Conservation (phyloP, 345 rosid species). For the Heritiera fomes region DNA sequence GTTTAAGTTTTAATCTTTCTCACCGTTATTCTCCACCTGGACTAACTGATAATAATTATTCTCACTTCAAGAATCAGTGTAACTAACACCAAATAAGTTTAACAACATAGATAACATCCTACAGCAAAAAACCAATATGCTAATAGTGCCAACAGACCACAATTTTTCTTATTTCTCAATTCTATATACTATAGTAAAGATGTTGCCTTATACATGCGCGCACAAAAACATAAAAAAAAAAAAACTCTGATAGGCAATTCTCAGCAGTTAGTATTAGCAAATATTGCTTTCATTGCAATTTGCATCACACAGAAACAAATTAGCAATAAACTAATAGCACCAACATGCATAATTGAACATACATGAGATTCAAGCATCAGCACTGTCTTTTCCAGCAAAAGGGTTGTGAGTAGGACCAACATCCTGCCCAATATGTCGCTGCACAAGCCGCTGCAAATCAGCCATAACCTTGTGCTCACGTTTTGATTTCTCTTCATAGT, state of each 20-base stretch:
- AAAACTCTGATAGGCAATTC: neutral
- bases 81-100: neutral
- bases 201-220: neutral
- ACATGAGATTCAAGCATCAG: conserved; percentile 62
- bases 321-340: neutral
- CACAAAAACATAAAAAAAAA: neutral
- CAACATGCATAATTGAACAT: conserved; percentile 8
- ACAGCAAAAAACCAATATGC: neutral
- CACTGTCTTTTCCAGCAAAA: conserved; percentile 75
- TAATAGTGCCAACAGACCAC: neutral
- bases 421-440: conserved; percentile 94
- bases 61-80: neutral
- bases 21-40: neutral
- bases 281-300: neutral
- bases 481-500: conserved; percentile 96
- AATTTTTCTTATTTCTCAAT: neutral
- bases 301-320: neutral
- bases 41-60: neutral
- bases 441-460: conserved; percentile 88
- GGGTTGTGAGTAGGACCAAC: conserved; percentile 96
- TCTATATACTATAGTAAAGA: neutral
- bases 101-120: neutral
- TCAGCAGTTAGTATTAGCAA: neutral
- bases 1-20: neutral
- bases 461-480: conserved; percentile 99